Evolutionary conservation across 257 asterid genomes (phyloP), one percentile per base, ranked within the genome.

Genomic region (Solanum piurae): DNA sequence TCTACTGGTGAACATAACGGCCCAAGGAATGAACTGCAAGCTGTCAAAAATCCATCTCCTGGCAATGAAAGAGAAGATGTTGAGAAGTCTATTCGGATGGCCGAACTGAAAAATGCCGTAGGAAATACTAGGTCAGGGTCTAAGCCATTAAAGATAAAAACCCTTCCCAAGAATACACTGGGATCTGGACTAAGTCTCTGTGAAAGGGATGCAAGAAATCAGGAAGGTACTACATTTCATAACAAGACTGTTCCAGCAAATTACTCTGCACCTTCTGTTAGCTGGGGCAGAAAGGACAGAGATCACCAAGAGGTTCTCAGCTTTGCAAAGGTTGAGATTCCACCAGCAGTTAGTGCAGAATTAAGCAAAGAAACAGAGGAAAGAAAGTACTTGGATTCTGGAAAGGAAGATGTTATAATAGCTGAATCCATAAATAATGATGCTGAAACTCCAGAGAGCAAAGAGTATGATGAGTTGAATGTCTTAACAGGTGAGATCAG

Each of bases 381-480:
- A 89, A 88, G 94, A 91, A 89, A 93, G 91, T 83, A 89, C 92
- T 69, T 91, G 91, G 88, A 91, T 95, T 87, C 88, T 94, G 76
- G 93, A 71, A 31, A 71, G 77, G 4, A 71, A 31, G 77, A 71
- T 42, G 82, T 36, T 37, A 73, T 73, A 83, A 85, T 87, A 88
- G 85, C 73, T 75, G 84, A 82, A 64, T 64, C 76, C 11, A 75
- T 68, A 71, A 86, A 88, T 88, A 93, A 90, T 89, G 94, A 92
- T 85, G 90, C 92, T 82, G 90, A 92, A 89, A 90, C 96, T 87
- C 87, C 93, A 76, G 93, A 88, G 69, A 88, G 91, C 9, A 72
- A 83, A 21, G 86, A 76, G 84, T 88, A 80, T 64, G 83, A 34
- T 76, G 93, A 88, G 72, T 72, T 86, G 46, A 89, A 49, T 55